Evolutionary conservation across 73 alveolate species (phyloP), one percentile per base, ranked within the genome.

Genomic region (Paramecium caudatum): DNA sequence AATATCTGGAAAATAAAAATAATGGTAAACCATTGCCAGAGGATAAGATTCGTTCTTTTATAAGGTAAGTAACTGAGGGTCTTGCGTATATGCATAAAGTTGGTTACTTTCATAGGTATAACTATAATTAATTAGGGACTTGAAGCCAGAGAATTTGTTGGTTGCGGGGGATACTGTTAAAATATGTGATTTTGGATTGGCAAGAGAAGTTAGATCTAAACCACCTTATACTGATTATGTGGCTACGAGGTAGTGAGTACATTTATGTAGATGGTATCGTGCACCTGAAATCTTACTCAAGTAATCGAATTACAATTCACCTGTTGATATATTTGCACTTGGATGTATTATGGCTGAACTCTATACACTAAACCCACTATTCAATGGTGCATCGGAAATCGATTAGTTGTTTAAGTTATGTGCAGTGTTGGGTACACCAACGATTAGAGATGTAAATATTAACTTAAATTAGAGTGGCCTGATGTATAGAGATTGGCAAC

Each of bases 181-280:
- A 91, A 95, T 98, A 17, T 98, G 99, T 13, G 99, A 98, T 92
- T 98, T 97, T 95, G 99, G 99, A 17, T 94, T 98, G 50, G 99
- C 99, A 6, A 97, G 98, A 93, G 99, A 98, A 82, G 95, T 97
- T 46, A 93, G 98, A 50, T 84, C 97, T 8, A 94, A 96, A 17
- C 99, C 99, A 9, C 99, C 99, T 4, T 97, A 94, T 82, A 98
- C 99, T 41, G 99, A 98, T 45, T 98, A 98, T 92, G 99, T 98
- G 9, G 94, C 99, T 47, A 98, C 99, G 36, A 93, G 83, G 83
- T 65, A 17, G 17, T 3, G 2, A 33, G 17, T 15, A 0, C 17
- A 25, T 65, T 3, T 30, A 32, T 36, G 27, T 32, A 93, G 99
- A 78, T 98, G 99, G 99, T 98, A 98, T 78, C 45, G 99, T 43